Conservation (phyloP, 768 basidiomycete genomes). For the Phylloporus sp. region DNA sequence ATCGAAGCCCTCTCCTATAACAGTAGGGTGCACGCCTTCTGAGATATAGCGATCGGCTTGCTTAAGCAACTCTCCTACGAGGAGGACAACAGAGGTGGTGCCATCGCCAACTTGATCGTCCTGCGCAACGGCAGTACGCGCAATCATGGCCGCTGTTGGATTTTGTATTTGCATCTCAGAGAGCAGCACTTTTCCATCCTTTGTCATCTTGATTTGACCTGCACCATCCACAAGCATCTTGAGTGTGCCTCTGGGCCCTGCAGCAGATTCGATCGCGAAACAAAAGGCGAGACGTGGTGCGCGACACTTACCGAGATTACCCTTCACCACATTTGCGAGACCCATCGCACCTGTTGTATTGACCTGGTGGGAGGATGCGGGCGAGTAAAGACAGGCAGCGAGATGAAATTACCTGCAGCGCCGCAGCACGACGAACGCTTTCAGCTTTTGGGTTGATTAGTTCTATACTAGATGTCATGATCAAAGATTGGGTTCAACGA, state of each 20-base stretch:
- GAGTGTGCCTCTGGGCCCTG: conserved; percentile 93
- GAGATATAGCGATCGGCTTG: conserved; percentile 97
- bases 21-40: conserved; percentile 97
- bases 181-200: conserved; percentile 96
- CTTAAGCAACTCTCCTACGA: conserved; percentile 94
- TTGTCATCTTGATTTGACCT: conserved; percentile 99
- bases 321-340: conserved; percentile 94
- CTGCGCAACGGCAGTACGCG: conserved; percentile 95
- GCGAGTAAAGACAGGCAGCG: conserved; percentile 15
- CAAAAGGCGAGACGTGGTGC: conserved; percentile 11
- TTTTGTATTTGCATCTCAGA: conserved; percentile 99
- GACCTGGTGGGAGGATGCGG: conserved; percentile 49
- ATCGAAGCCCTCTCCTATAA: conserved; percentile 94
- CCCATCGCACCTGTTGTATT: conserved; percentile 95
- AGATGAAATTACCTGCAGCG: conserved; percentile 67
- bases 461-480: conserved; percentile 80
- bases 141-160: conserved; percentile 99
- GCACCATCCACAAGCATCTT: conserved; percentile 99
- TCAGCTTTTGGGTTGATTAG: conserved; percentile 97
- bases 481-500: conserved; percentile 21
- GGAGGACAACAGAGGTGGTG: conserved; percentile 92
- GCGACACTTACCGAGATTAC: conserved; percentile 77
- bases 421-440: conserved; percentile 84
- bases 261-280: conserved; percentile 23
- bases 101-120: conserved; percentile 99